phyloP scores from a whole-genome alignment of 2,329 filamentous ascomycete genomes.

The Chaetomiaceae sp. region DNA sequence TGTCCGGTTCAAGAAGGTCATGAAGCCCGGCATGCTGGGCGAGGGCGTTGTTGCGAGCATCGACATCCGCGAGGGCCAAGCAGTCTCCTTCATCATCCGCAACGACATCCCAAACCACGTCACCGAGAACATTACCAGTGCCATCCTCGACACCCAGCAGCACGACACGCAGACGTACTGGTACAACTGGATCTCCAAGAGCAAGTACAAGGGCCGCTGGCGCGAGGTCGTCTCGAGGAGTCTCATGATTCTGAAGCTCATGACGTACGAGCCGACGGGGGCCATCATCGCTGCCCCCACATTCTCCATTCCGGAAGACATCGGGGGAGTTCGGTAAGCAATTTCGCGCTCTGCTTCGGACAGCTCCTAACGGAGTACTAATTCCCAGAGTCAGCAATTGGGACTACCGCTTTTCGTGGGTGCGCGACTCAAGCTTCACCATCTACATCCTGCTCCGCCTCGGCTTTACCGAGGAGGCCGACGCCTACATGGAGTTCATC shows the following conservation, averaged over 20 bases:
- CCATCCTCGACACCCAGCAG: constrained; percentile 58
- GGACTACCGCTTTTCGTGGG: constrained; percentile 76
- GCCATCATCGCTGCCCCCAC: constrained; percentile 74
- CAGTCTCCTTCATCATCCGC: constrained; percentile 64
- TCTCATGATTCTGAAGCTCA: constrained; percentile 68
- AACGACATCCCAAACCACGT: constrained; percentile 56
- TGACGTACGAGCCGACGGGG: constrained; percentile 74
- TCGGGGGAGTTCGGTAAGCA: constrained; percentile 54
- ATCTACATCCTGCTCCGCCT: constrained; percentile 73
- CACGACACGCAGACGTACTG: constrained; percentile 67
- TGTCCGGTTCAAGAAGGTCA: constrained; percentile 52
- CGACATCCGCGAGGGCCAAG: constrained; percentile 60
- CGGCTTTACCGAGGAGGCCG: constrained; percentile 70
- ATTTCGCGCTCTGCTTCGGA: neutral
- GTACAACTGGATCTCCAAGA: constrained; percentile 68
- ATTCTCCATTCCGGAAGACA: constrained; percentile 71
- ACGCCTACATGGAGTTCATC: constrained; percentile 76
- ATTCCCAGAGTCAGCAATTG: constrained; percentile 45
- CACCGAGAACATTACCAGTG: constrained; percentile 53
- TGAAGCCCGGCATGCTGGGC: constrained; percentile 49
- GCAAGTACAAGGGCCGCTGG: constrained; percentile 68
- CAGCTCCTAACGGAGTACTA: neutral
- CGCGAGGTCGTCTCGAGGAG: constrained; percentile 67
- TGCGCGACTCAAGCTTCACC: constrained; percentile 72
- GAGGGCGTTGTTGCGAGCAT: constrained; percentile 60